These are phyloP conservation scores for Eustoma russellianum DNA, from an alignment of 257 asterid genomes.

Conservation along the genomic window DNA sequence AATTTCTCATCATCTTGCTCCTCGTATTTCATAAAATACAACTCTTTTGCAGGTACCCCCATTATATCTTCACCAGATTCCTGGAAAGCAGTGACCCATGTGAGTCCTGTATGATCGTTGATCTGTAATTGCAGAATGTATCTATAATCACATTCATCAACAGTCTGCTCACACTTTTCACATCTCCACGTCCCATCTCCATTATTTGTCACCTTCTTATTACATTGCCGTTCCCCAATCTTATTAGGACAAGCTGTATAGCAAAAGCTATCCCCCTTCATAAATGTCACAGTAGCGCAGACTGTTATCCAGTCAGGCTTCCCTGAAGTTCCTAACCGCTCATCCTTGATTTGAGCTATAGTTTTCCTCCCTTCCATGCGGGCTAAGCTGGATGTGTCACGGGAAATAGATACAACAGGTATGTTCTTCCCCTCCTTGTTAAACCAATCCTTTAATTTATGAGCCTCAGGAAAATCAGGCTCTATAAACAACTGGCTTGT, in stretches of 20 bases:
- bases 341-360: slow-evolving; percentile 84
- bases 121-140: slow-evolving; percentile 82
- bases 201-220: slow-evolving; percentile 70
- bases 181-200: slow-evolving; percentile 93
- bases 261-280: slow-evolving; percentile 61
- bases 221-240: slow-evolving; percentile 81
- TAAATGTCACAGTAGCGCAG: slow-evolving; percentile 52
- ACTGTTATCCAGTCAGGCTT: slow-evolving; percentile 89
- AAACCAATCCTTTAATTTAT: slow-evolving; percentile 56
- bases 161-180: slow-evolving; percentile 56
- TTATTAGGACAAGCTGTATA: slow-evolving; percentile 71
- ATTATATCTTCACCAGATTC: slow-evolving; percentile 79
- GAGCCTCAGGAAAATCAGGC: slow-evolving; percentile 82
- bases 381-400: slow-evolving; percentile 37
- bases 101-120: slow-evolving; percentile 88
- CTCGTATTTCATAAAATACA: slow-evolving; percentile 57
- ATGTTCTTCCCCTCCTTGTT: slow-evolving; percentile 57
- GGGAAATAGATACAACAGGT: slow-evolving; percentile 54
- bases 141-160: slow-evolving; percentile 82
- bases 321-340: slow-evolving; percentile 73
- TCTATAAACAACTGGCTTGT: slow-evolving; percentile 60
- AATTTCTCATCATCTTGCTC: slow-evolving; percentile 77
- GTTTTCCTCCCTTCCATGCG: slow-evolving; percentile 64
- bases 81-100: slow-evolving; percentile 89
- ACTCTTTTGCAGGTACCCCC: slow-evolving; percentile 69